Percentiles rank a stretch among this genome's conserved stretches.
Conservation (phyloP, 2,329 filamentous ascomycete genomes). For the Xylariaceae sp. region DNA sequence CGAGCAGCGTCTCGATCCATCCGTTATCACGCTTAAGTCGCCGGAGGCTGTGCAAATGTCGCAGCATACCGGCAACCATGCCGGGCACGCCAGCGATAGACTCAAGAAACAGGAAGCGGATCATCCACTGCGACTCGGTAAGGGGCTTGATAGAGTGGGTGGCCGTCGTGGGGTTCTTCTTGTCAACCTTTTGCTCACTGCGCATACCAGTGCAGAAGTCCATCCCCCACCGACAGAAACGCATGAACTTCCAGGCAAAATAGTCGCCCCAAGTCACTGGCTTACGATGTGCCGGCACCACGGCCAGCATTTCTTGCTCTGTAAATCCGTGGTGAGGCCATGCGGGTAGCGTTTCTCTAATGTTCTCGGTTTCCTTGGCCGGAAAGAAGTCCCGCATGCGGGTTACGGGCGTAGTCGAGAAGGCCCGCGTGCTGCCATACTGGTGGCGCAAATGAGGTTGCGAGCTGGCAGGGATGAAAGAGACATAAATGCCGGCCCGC, state of each 20-base stretch:
- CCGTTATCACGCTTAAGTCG: conserved; percentile 92
- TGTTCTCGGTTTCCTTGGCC: conserved; percentile 62
- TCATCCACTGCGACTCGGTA: conserved; percentile 87
- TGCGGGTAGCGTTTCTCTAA: conserved; percentile 66
- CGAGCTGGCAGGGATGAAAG: conserved; percentile 32
- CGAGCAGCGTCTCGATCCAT: conserved; percentile 91
- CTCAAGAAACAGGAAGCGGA: conserved; percentile 91
- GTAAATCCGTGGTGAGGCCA: conserved; percentile 79
- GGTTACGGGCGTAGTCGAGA: conserved; percentile 55
- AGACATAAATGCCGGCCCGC: conserved; percentile 38
- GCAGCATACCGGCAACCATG: conserved; percentile 94
- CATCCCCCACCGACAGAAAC: conserved; percentile 77
- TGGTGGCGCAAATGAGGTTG: conserved; percentile 31
- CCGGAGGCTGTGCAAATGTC: conserved; percentile 84
- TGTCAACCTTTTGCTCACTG: conserved; percentile 73
- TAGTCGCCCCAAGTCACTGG: conserved; percentile 77
- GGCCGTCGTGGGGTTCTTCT: conserved; percentile 61
- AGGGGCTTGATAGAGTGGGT: conserved; percentile 63
- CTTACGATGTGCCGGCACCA: conserved; percentile 78
- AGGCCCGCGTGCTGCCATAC: conserved; percentile 43
- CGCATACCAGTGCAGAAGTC: conserved; percentile 77
- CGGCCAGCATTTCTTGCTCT: conserved; percentile 75
- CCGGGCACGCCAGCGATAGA: conserved; percentile 93
- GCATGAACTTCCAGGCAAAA: conserved; percentile 77
- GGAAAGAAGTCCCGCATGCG: conserved; percentile 68